These are phyloP conservation scores for Wickerhamiella galacta DNA, from an alignment of 805 yeast species.

Conservation along the genomic window DNA sequence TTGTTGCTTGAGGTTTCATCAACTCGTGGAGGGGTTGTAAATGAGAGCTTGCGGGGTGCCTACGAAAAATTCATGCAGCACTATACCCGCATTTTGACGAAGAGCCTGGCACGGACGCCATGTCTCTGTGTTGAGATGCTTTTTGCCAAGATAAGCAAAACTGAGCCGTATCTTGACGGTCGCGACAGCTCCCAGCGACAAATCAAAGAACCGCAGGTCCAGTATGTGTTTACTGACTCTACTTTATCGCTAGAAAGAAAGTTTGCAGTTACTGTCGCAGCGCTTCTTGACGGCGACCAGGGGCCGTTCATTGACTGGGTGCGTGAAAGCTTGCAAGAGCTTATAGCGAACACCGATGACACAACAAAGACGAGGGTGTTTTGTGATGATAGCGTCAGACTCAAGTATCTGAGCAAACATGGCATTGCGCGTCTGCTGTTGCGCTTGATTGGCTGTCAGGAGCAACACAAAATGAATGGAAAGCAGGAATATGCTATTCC, in stretches of 20 bases:
- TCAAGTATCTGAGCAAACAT: conserved; percentile 27
- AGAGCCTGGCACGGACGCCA: conserved; percentile 34
- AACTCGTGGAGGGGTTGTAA: conserved; percentile 29
- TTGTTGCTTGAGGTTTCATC: conserved; percentile 36
- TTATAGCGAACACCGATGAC: conserved; percentile 12
- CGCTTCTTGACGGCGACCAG: conserved; percentile 31
- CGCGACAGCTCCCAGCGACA: conserved; percentile 26
- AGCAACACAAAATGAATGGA: too few relatives aligned
- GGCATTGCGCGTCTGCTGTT: conserved; percentile 34
- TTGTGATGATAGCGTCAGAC: conserved; percentile 13
- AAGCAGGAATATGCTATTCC: conserved; percentile 30
- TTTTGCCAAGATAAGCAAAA: conserved; percentile 38
- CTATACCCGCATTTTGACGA: conserved; percentile 43
- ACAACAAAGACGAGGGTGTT: conserved; percentile 11
- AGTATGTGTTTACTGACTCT: conserved; percentile 18
- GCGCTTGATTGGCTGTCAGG: conserved; percentile 28
- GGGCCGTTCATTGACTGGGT: conserved; percentile 30
- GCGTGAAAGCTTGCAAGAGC: conserved; percentile 23
- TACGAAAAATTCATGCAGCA: conserved; percentile 48
- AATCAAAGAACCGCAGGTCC: conserved; percentile 6
- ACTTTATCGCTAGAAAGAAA: conserved; percentile 28
- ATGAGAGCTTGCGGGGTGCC: conserved; percentile 33
- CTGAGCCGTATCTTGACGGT: conserved; percentile 44
- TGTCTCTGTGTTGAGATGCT: conserved; percentile 45
- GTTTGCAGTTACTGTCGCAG: conserved; percentile 34